Base-by-base conservation (phyloP, 129 eudicot species). In the Solidago caesia region DNA sequence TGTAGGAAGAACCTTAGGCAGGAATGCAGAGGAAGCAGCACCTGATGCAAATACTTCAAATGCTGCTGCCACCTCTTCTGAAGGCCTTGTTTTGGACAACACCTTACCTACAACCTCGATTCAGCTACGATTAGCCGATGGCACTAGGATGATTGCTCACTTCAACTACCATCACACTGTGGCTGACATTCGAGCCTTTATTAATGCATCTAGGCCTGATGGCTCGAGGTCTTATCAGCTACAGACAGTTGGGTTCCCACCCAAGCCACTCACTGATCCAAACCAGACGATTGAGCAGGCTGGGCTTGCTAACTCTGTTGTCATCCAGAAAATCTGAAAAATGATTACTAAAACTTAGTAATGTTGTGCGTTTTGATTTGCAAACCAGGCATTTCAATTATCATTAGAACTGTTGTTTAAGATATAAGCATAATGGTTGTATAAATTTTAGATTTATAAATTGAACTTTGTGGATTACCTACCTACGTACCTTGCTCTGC, bases 251-350 rank as follows among this genome's bases (percentile, higher is more conserved):
- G 96, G 92, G 58, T 86, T 91, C 75, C 97, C 97, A 71, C 97
- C 97, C 63, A 83, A 85, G 82, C 86, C 27, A n/a, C 96, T 91
- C 70, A 69, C 75, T 8, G 96, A 91, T 80, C 87, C 41, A 14
- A 75, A 67, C 66, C 92, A 85, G 91, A 91, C 97, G 33, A 87
- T 91, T 29, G 96, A 89, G 66, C 96, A 91, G 71, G 97, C 96
- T 4, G 96, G 92, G 60, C 84, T 91, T 60, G 91, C 91, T 47
- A 91, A 91, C 77, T 89, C 97, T n/a, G 97, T 91, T 27, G 84
- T 91, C 15, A 82, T 87, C 77, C 96, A 89, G 87, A 89, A 89
- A 75, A 64, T 62, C 74, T 91, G 75, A 77, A 64, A 29, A 53
- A 21, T n/a, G 62, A 70, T 55, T 21, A 67, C 41, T 16, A 72